A percentile compares a stretch with the other conserved stretches of the same genome.
Evolutionary conservation across 2,329 filamentous ascomycete species (phyloP).

Genomic region (Colletotrichum somersetense): DNA sequence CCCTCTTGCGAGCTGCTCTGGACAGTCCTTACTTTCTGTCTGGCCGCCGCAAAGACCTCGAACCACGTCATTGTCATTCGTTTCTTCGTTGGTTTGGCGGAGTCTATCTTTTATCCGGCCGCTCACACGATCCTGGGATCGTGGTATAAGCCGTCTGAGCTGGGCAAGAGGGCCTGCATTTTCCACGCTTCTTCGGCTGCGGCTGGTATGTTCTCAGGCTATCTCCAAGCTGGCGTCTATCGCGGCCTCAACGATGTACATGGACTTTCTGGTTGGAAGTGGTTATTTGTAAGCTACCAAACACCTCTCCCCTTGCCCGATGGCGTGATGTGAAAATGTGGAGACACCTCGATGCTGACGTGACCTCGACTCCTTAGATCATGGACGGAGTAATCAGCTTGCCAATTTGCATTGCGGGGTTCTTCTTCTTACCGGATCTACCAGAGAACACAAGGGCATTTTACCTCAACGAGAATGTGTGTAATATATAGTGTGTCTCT

Average conservation of each 20-base stretch:
- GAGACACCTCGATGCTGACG: constrained; percentile 2
- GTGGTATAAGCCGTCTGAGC: constrained; percentile 54
- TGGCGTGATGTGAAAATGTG: constrained; percentile 13
- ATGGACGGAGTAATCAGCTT: constrained; percentile 60
- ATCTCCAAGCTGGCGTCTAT: constrained; percentile 67
- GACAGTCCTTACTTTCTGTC: constrained; percentile 39
- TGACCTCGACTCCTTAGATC: constrained; percentile 44
- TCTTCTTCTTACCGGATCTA: constrained; percentile 53
- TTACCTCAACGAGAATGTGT: constrained; percentile 44
- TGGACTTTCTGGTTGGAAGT: constrained; percentile 56
- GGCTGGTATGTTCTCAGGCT: constrained; percentile 68
- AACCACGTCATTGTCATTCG: constrained; percentile 57
- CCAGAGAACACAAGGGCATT: constrained; percentile 49
- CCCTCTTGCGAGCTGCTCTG: constrained; percentile 47
- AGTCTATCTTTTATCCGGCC: constrained; percentile 50
- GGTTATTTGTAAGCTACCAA: constrained; percentile 49
- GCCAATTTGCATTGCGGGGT: constrained; percentile 54
- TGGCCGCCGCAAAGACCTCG: constrained; percentile 41
- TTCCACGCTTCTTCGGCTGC: constrained; percentile 64
- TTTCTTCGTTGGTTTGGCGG: constrained; percentile 58
- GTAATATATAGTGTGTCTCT: neutral
- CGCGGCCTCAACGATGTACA: constrained; percentile 60
- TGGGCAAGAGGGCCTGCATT: constrained; percentile 65
- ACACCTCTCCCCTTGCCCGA: neutral
- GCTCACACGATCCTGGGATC: constrained; percentile 55